Base-by-base conservation (phyloP, 768 basidiomycete species). In the Asterophora parasitica region DNA sequence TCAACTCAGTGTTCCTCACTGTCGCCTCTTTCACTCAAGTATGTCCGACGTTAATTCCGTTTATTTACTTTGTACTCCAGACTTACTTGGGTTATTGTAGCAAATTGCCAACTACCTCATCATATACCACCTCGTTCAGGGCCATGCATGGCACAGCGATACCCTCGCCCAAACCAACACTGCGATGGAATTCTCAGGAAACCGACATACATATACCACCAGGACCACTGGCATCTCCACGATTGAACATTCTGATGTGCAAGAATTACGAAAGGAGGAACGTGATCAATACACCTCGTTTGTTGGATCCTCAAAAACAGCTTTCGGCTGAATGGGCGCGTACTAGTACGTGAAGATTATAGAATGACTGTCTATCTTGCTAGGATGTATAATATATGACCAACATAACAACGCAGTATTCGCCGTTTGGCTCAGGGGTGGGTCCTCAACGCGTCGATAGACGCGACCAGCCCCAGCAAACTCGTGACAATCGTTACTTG, bases 51-150 rank as follows among this genome's bases (percentile, higher is more conserved):
- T 31, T 6, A 23, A 31, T 30, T 10, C 10, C 28, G 12, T 43
- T 32, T 15, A 15, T 17, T 9, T 4, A 7, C 10, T 13, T 36
- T 32, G n/a, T 1, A 10, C 4, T 30, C 11, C 15, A 32, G 9
- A 16, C 43, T 51, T 4, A 44, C 23, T 9, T 23, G n/a, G 23
- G 3, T 23, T 23, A 19, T 33, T 11, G 19, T 40, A 65, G 62
- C 61, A 63, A 56, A 64, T 73, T 19, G 67, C 71, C 2, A 68
- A 69, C 10, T 65, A 72, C 39, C 63, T 74, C 28, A 74, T 74
- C 27, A 70, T 71, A 30, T 68, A 65, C 30, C 69, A 72, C 23
- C 56, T 74, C 26, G 65, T 68, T 2, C 64, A 71, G 42, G 73
- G 73, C 5, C 66, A 65, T 28, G 72, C 68, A 3, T 74, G 70